These are phyloP conservation scores for Aspergillus sp. DNA, from an alignment of 2,329 filamentous ascomycete species.

Conservation along the genomic window DNA sequence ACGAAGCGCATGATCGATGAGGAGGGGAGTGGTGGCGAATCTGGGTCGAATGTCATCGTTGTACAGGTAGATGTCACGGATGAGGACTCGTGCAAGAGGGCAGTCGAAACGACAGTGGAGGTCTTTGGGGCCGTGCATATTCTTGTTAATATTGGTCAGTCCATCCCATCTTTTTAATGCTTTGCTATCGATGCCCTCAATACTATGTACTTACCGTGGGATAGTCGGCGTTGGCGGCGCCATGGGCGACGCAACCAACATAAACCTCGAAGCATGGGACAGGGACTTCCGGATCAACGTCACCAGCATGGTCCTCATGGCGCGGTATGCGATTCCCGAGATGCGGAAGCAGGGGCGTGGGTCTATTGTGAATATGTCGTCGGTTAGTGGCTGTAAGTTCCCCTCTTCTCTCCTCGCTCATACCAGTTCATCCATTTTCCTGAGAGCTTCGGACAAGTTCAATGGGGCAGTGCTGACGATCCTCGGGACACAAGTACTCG, in stretches of 20 bases:
- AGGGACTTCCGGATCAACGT: constrained; percentile 39
- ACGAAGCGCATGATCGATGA: no score
- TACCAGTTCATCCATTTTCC: no score
- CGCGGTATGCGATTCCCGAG: constrained; percentile 34
- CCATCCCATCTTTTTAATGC: no score
- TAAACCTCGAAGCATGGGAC: not conserved
- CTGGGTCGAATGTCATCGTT: not conserved
- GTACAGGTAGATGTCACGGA: not conserved
- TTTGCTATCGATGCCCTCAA: not conserved
- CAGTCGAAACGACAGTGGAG: not conserved
- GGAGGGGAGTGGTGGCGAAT: no score
- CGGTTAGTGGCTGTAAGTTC: not conserved
- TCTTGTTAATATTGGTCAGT: not conserved
- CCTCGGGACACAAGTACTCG: not conserved
- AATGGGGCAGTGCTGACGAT: no score
- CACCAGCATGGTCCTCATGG: constrained; percentile 44
- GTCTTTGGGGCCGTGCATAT: not conserved
- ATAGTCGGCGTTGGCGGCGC: not conserved
- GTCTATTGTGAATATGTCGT: constrained; percentile 13
- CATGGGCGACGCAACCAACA: not conserved
- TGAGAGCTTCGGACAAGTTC: no score
- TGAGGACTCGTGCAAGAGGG: not conserved
- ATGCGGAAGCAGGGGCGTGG: constrained; percentile 41
- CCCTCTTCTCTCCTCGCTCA: no score
- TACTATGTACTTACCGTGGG: no score